These are phyloP conservation scores for Colletotrichum tropicicola DNA, from an alignment of 2,329 filamentous ascomycete species.

Conservation along the genomic window DNA sequence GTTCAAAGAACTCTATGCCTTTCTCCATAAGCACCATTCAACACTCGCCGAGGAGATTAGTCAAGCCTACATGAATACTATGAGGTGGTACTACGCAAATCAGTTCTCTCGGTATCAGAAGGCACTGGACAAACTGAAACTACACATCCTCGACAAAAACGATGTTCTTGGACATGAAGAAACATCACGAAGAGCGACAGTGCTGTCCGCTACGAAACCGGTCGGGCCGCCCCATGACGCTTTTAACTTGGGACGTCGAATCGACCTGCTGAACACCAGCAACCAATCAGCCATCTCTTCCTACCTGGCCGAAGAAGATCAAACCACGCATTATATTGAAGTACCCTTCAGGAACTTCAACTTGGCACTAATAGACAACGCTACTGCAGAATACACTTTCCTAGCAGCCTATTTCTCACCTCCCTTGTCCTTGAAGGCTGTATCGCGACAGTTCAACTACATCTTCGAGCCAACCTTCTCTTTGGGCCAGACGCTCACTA, in stretches of 20 bases:
- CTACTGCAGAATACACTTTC: constrained; percentile 94
- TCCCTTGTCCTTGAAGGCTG: constrained; percentile 75
- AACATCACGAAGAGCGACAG: constrained; percentile 68
- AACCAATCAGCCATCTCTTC: constrained; percentile 83
- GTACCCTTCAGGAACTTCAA: constrained; percentile 95
- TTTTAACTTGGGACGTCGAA: constrained; percentile 86
- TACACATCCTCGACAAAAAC: constrained; percentile 84
- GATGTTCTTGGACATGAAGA: constrained; percentile 87
- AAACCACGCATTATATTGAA: constrained; percentile 86
- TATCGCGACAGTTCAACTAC: constrained; percentile 84
- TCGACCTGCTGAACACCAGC: constrained; percentile 80
- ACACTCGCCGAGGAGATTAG: constrained; percentile 89
- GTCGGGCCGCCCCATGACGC: constrained; percentile 78
- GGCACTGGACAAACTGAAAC: constrained; percentile 83
- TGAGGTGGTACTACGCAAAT: constrained; percentile 97
- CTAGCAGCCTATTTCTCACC: constrained; percentile 89
- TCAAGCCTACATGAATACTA: constrained; percentile 96
- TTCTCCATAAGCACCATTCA: constrained; percentile 83
- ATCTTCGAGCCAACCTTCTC: constrained; percentile 91
- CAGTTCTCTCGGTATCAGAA: constrained; percentile 90
- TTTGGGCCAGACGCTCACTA: constrained; percentile 82
- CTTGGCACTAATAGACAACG: constrained; percentile 91
- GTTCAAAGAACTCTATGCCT: constrained; percentile 88
- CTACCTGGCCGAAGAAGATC: constrained; percentile 91
- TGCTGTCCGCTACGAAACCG: constrained; percentile 60